These are phyloP conservation scores for Globisporangium perplexum DNA, from an alignment of 352 stramenopile genomes.

Conservation along the genomic window DNA sequence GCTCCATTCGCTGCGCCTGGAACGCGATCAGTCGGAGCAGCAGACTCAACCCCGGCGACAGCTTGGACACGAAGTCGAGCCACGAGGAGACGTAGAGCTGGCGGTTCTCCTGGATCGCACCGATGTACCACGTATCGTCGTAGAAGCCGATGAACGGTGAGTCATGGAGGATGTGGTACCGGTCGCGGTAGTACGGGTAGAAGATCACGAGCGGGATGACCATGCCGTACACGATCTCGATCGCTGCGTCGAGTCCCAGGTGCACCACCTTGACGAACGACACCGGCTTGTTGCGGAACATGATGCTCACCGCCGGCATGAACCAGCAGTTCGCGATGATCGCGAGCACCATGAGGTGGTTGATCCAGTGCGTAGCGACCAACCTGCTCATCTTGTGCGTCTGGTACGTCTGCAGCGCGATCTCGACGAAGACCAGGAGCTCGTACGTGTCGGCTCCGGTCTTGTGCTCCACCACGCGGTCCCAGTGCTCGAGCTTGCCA, in stretches of 20 bases:
- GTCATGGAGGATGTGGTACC: slow-evolving; percentile 17
- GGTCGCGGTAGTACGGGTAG: slow-evolving; percentile 14
- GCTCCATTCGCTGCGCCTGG: neutral
- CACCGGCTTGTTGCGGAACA: slow-evolving; percentile 5
- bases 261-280: slow-evolving; percentile 8
- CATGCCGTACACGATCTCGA: slow-evolving; percentile 17
- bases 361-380: slow-evolving; percentile 14
- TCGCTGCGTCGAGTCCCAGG: slow-evolving; percentile 10
- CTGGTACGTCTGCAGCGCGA: slow-evolving; percentile 6
- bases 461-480: neutral
- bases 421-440: slow-evolving; percentile 11
- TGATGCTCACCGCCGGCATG: slow-evolving; percentile 12
- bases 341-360: slow-evolving; percentile 10
- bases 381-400: slow-evolving; percentile 8
- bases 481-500: neutral
- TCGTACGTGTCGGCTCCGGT: slow-evolving; percentile 3
- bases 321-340: slow-evolving; percentile 23
- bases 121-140: slow-evolving; percentile 12
- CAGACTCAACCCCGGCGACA: neutral
- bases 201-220: slow-evolving; percentile 24
- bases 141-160: slow-evolving; percentile 8
- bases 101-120: slow-evolving; percentile 4
- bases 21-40: slow-evolving; percentile 4
- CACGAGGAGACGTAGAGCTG: slow-evolving; percentile 12
- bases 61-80: slow-evolving; percentile 15